phyloP scores from a whole-genome alignment of 176 grass and related monocot genomes.

The Zea luxurians region DNA sequence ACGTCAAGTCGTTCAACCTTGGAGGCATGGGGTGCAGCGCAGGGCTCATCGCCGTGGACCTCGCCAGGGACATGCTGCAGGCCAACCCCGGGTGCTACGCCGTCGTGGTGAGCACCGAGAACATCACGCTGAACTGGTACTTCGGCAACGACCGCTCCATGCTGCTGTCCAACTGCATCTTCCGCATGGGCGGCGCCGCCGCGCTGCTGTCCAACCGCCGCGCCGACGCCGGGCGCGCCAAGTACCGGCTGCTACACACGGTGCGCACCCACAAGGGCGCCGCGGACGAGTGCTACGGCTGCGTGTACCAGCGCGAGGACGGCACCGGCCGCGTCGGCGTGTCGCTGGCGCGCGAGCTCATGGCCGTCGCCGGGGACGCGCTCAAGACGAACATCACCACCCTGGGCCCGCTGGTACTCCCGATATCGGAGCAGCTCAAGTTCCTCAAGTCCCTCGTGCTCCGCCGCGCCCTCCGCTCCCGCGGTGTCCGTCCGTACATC shows the following conservation, averaged over 20 bases:
- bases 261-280: conserved; percentile 78
- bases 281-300: conserved; percentile 58
- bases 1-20: conserved; percentile 72
- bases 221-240: conserved; percentile 49
- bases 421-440: conserved; percentile 64
- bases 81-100: conserved; percentile 41
- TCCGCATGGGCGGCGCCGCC: conserved; percentile 72
- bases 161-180: conserved; percentile 86
- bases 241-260: conserved; percentile 64
- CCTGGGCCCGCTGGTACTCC: conserved; percentile 67
- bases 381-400: conserved; percentile 87
- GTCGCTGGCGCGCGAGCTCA: conserved; percentile 67
- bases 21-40: conserved; percentile 83
- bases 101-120: conserved; percentile 75
- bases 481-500: conserved; percentile 40
- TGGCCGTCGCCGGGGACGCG: conserved; percentile 80
- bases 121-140: conserved; percentile 86
- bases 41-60: conserved; percentile 64
- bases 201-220: conserved; percentile 59
- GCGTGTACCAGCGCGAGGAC: conserved; percentile 88
- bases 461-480: conserved; percentile 35
- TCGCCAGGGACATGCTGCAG: conserved; percentile 71
- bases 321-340: conserved; percentile 45
- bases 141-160: conserved; percentile 80
- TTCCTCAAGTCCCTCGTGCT: conserved; percentile 52